These are phyloP conservation scores for Aspergillus homomorphus DNA, from an alignment of 495 filamentous ascomycete genomes.

Conservation along the genomic window DNA sequence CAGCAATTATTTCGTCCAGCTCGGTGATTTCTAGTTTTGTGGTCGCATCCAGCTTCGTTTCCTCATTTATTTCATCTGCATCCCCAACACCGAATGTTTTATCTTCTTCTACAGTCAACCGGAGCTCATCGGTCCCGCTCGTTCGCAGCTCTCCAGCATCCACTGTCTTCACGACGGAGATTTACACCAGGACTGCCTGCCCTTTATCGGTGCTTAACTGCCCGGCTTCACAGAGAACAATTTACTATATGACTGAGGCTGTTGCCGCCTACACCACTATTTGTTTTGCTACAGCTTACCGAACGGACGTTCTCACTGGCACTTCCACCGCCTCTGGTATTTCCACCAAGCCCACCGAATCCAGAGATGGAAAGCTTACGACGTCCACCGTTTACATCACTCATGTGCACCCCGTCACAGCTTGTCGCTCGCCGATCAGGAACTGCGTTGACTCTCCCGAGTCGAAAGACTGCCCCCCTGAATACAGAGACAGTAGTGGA, in stretches of 20 bases:
- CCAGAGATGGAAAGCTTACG: neutral
- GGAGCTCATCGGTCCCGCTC: neutral
- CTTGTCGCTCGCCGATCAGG: neutral
- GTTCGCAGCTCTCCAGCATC: neutral
- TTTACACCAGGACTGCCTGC: neutral
- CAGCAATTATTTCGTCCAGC: neutral
- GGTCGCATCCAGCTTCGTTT: neutral
- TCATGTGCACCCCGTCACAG: neutral
- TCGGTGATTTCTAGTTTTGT: neutral
- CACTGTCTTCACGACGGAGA: neutral
- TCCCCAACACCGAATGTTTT: neutral
- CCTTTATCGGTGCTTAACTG: neutral
- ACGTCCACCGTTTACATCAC: neutral
- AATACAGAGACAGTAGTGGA: neutral
- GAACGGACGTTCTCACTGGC: neutral
- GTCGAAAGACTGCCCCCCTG: neutral
- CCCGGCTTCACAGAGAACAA: neutral
- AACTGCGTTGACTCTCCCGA: neutral
- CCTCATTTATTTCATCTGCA: neutral
- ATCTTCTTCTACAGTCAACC: too few species aligned
- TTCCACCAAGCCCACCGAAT: neutral
- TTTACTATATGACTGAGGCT: neutral
- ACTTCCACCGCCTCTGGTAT: neutral
- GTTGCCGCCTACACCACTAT: neutral
- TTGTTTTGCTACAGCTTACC: neutral